Base-by-base conservation (phyloP, 129 eudicot species). In the Kitagawia praeruptora region DNA sequence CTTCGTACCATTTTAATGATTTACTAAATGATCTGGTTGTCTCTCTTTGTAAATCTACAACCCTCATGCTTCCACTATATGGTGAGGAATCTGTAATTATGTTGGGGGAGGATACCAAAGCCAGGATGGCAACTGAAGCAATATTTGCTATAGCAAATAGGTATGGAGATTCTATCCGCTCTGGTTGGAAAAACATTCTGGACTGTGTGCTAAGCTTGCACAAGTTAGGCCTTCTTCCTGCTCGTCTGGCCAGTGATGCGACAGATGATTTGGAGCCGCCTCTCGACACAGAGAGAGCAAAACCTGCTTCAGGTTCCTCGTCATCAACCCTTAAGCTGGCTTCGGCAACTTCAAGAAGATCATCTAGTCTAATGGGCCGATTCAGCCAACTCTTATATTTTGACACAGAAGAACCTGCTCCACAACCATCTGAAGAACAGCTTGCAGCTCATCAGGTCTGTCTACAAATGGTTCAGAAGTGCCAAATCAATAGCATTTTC, bases 371-470 rank as follows among this genome's bases (percentile, higher is more conserved):
- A 28, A 93, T 93, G 96, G 98, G 96, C 58, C 92, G 98, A 16
- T 93, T 93, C 85, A 93, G 98, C 82, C 96, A 93, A 83, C 91
- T 93, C 72, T 83, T 93, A 70, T 93, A 91, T 58, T 87, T 93
- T 28, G 96, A 90, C 58, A 81, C 98, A 67, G 98, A 93, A 82
- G 98, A 93, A 80, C 93, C 97, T 14, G 83, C 90, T 61, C 89
- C 91, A 51, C 93, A 92, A 78, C 98, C 98, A 44, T 87, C 98
- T 39, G 96, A 93, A 44, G 93, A 90, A 83, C 92, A 90, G 78
- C 93, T 93, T 78, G 98, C 96, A 78, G 98, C 98, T 80, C 98
- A 86, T 77, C 96, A 90, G 79, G 92, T 91, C 58, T 88, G 93
- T 38, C 96, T 90, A 53, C 90, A 90, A 82, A 93, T 93, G 37